Base-by-base conservation (phyloP, 2,329 filamentous ascomycete species). In the Colletotrichum somersetense region DNA sequence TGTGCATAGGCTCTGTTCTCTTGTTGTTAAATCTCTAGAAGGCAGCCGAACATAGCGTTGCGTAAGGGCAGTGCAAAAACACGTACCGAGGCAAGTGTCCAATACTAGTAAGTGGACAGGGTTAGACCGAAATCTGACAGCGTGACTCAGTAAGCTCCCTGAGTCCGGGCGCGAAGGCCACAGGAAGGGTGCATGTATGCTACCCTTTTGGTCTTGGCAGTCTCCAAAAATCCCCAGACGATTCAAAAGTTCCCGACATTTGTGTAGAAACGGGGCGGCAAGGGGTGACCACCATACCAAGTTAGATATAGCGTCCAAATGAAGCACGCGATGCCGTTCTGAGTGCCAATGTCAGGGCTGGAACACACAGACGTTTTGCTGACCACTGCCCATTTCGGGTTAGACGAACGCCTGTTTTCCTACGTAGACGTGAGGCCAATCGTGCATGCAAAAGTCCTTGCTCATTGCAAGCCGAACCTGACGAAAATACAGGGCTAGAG, bases 261-360 rank as follows among this genome's bases (percentile, higher is more conserved):
- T 12, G 44, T 30, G 26, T 40, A n/a, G n/a, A 40, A 38, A 14
- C 20, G 38, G 38, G 38, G 38, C 38, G 38, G 38, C 38, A 11
- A 40, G 23, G 35, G 44, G 50, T 38, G 35, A n/a, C 16, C 30
- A 65, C 48, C 40, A 44, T 40, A 33, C n/a, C 40, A 50, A 38
- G 44, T 40, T 23, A 52, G 63, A 38, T 16, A 33, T 42, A 48
- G 55, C 52, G 55, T 23, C 26, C 20, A 16, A 52, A 26, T 33
- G 33, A 14, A 30, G n/a, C 16, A 30, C 50, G 57, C 57, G 56
- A 53, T 26, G 23, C 68, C 68, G 52, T 58, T 71, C 57, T 30
- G 63, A 58, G 68, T 23, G 42, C n/a, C 42, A 62, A 52, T 67
- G 68, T 62, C 68, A 57, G 64, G 57, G 68, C 63, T 57, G 50